phyloP scores from a whole-genome alignment of 768 basidiomycete genomes.

The Mycena chlorophos region DNA sequence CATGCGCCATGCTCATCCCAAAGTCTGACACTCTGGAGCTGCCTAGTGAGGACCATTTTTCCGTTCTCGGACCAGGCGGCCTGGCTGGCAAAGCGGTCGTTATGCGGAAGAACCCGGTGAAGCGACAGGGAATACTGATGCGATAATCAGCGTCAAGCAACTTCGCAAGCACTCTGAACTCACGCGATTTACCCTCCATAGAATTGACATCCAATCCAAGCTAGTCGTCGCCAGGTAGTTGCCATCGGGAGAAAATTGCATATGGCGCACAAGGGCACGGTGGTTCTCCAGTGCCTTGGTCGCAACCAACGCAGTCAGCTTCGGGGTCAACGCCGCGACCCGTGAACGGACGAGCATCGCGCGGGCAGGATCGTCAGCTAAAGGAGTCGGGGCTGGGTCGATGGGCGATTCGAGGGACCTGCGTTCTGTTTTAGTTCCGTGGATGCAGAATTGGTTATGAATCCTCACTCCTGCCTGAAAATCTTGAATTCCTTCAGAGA shows the following conservation, averaged over 20 bases:
- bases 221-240: conserved; percentile 73
- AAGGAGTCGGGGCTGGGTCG: no score
- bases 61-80: conserved; percentile 78
- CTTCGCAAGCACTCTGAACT: conserved; percentile 21
- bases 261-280: conserved; percentile 64
- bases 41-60: conserved; percentile 61
- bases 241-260: conserved; percentile 79
- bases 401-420: no score
- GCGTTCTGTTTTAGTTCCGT: no score
- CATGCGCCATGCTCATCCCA: conserved; percentile 79
- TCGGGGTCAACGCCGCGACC: conserved; percentile 54
- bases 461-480: no score
- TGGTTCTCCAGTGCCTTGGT: conserved; percentile 67
- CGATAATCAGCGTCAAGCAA: conserved; percentile 4
- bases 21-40: conserved; percentile 63
- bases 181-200: conserved; percentile 64
- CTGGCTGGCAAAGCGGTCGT: conserved; percentile 72
- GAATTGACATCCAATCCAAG: conserved; percentile 70
- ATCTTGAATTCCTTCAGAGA: no score
- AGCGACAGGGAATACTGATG: conserved; percentile 55
- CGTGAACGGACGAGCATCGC: conserved; percentile 48
- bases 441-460: no score
- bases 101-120: conserved; percentile 65
- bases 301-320: conserved; percentile 51
- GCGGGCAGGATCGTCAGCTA: conserved; percentile 35